phyloP scores from a whole-genome alignment of 2,329 filamentous ascomycete genomes.

The Calonectria pauciramosa region DNA sequence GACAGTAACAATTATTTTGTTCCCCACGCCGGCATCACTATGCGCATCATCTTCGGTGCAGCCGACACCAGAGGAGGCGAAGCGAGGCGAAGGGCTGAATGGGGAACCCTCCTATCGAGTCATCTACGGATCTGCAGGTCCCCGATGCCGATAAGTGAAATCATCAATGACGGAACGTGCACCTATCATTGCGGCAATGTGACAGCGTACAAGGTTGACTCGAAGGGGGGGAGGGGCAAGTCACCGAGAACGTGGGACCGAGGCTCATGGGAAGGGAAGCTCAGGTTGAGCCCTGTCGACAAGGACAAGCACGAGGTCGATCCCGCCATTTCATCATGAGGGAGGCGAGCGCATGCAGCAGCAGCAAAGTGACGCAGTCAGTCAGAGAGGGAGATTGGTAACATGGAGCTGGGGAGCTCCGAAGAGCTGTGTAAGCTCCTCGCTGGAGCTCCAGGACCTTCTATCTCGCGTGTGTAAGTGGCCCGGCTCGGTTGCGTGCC shows the following conservation, averaged over 20 bases:
- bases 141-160: constrained; percentile 20
- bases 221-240: neutral
- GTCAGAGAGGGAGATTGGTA: neutral
- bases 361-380: neutral
- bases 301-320: constrained; percentile 14
- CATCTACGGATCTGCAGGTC: constrained; percentile 12
- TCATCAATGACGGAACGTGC: constrained; percentile 1
- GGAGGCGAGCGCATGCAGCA: neutral
- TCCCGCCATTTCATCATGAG: constrained; percentile 26
- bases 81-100: neutral
- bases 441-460: neutral
- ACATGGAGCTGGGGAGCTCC: neutral
- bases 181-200: constrained; percentile 9
- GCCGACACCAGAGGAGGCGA: constrained; percentile 13
- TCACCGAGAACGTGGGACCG: constrained; percentile 12
- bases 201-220: constrained; percentile 23
- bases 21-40: neutral
- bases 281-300: neutral
- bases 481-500: neutral
- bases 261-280: neutral
- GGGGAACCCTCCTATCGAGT: neutral
- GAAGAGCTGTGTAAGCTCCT: neutral
- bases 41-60: constrained; percentile 15
- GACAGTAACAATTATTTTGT: constrained; percentile 25
- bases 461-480: constrained; percentile 13